A percentile compares a stretch with the other conserved stretches of the same genome.
Evolutionary conservation across 441 rosid species (phyloP).

Genomic region (Macaranga tanarius): DNA sequence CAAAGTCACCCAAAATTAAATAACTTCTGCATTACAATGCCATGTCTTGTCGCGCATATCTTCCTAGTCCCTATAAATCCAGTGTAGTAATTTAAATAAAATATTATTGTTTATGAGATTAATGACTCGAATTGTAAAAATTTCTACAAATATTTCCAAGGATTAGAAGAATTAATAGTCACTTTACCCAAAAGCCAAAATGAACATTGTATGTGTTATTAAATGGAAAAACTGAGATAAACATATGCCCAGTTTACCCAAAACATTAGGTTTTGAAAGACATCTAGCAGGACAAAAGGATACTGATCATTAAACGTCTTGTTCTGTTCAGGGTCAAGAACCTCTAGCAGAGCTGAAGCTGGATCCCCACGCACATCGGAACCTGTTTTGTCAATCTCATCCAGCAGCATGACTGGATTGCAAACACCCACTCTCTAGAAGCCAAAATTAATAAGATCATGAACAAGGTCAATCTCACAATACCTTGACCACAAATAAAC

Average conservation of each 20-base stretch:
- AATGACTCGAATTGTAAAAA: not conserved
- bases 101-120: not conserved
- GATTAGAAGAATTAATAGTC: not conserved
- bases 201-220: not conserved
- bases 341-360: constrained; percentile 97
- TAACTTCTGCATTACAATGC: not conserved
- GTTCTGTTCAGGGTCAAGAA: constrained; percentile 99
- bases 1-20: not conserved
- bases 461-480: too few relatives aligned
- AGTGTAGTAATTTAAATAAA: not conserved
- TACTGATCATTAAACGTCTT: constrained; percentile 95
- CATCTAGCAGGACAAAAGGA: constrained; percentile 44
- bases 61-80: not conserved
- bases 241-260: not conserved
- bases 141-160: not conserved
- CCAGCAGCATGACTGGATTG: constrained; percentile 97
- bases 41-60: not conserved
- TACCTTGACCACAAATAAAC: constrained; percentile 12
- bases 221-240: not conserved
- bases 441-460: constrained; percentile 30
- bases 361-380: constrained; percentile 99
- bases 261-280: constrained; percentile 13
- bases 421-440: constrained; percentile 84
- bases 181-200: not conserved
- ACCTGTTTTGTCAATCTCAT: constrained; percentile 99